Conservation (phyloP, 176 grass and related monocot genomes). For the Luzula sylvatica region DNA sequence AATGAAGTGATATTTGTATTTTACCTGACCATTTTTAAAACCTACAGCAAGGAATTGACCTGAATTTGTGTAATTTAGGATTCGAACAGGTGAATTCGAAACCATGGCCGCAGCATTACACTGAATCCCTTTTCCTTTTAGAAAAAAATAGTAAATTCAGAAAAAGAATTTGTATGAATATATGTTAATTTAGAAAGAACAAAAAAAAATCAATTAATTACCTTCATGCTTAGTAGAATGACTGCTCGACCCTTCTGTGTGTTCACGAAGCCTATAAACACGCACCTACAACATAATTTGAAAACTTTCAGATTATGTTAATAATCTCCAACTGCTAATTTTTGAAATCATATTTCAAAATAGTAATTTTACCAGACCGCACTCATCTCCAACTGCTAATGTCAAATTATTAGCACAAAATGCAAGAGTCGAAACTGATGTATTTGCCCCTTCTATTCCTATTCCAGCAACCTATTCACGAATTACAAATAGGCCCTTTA, state of each 20-base stretch:
- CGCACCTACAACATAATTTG: conserved; percentile 36
- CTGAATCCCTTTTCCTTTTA: conserved; percentile 52
- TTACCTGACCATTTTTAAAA: conserved; percentile 91
- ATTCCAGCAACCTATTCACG: conserved; percentile 44
- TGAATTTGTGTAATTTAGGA: conserved; percentile 39
- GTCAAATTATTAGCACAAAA: conserved; percentile 64
- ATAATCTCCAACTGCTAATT: too few relatives aligned
- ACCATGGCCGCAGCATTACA: conserved; percentile 58
- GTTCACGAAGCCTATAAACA: conserved; percentile 87
- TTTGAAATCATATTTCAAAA: background rate
- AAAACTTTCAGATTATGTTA: too few relatives aligned
- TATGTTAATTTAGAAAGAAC: conserved; percentile 19
- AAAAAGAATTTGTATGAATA: conserved; percentile 8
- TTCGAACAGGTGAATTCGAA: conserved; percentile 36
- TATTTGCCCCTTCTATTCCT: conserved; percentile 41
- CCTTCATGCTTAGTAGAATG: conserved; percentile 79
- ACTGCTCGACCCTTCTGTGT: conserved; percentile 42
- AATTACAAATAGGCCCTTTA: conserved; percentile 10
- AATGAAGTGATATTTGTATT: conserved; percentile 15
- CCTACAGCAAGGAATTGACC: conserved; percentile 49
- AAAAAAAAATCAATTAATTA: conserved; percentile 34
- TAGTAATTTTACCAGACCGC: conserved; percentile 50
- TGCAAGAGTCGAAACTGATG: conserved; percentile 57
- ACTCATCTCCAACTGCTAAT: conserved; percentile 74
- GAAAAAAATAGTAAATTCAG: conserved; percentile 28